These are phyloP conservation scores for Chlorociboria aeruginascens DNA, from an alignment of 495 filamentous ascomycete species.

Conservation along the genomic window DNA sequence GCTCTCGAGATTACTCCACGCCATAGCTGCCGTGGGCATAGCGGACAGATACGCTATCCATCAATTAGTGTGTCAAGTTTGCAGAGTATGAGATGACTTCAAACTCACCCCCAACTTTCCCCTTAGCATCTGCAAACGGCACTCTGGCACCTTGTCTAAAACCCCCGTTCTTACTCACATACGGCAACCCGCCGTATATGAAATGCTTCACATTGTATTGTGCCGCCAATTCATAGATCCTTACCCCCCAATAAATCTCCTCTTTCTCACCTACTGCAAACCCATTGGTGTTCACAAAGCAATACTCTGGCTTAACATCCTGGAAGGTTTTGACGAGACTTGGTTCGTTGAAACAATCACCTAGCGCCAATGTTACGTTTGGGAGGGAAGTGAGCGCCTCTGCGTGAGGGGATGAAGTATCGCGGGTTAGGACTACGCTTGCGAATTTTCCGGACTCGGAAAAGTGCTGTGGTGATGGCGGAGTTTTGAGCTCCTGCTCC, in stretches of 20 bases:
- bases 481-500: too few species aligned
- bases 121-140: conserved; percentile 31
- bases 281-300: conserved; percentile 29
- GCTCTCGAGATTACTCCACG: conserved; percentile 24
- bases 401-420: conserved; percentile 25
- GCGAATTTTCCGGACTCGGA: neutral
- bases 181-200: conserved; percentile 25
- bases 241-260: conserved; percentile 30
- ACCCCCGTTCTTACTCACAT: conserved; percentile 18
- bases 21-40: conserved; percentile 22
- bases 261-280: conserved; percentile 27
- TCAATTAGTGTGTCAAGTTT: neutral
- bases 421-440: conserved; percentile 28
- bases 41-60: conserved; percentile 18
- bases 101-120: conserved; percentile 18
- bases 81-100: neutral
- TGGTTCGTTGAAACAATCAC: conserved; percentile 5
- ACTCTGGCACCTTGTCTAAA: conserved; percentile 23
- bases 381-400: conserved; percentile 24
- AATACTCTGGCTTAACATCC: conserved; percentile 12
- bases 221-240: conserved; percentile 29
- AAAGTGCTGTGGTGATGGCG: too few species aligned
- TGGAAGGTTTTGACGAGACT: neutral
- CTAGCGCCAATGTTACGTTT: conserved; percentile 23
- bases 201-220: conserved; percentile 25